Percentiles rank a stretch among this genome's conserved stretches.
Evolutionary conservation across 1,284 basidiomycete species (phyloP).

Genomic region (Fomitopsis pinicola): DNA sequence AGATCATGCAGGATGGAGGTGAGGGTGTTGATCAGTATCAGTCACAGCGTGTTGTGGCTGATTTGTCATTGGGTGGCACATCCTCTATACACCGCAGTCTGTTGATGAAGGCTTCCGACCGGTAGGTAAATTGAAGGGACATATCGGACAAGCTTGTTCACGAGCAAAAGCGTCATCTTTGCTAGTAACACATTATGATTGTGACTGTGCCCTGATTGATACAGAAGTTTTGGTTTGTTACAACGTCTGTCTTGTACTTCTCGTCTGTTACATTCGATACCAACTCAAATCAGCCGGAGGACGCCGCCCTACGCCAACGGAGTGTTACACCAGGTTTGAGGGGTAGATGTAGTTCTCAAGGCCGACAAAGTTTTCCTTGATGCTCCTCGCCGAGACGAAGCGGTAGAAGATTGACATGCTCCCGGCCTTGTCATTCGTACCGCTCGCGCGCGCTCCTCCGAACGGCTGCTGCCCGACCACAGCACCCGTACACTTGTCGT

Average conservation of each 20-base stretch:
- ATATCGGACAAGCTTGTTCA: too few species aligned
- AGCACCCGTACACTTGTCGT: conserved; percentile 95
- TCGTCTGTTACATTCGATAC: neutral
- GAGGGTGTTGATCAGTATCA: neutral
- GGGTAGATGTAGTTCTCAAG: conserved; percentile 80
- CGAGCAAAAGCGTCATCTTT: neutral
- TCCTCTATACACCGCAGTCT: too few species aligned
- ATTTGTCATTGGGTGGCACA: neutral
- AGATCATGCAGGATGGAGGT: conserved; percentile 4
- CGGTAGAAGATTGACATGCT: conserved; percentile 88
- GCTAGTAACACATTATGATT: neutral
- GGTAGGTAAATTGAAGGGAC: too few species aligned
- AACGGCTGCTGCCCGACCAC: conserved; percentile 97
- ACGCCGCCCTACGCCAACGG: too few species aligned
- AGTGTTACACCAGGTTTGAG: conserved; percentile 67
- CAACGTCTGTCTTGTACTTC: neutral
- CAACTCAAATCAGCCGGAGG: neutral
- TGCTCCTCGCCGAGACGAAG: conserved; percentile 86
- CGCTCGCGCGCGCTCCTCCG: conserved; percentile 88
- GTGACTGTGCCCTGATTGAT: neutral
- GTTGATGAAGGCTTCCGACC: too few species aligned
- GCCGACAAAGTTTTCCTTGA: conserved; percentile 93
- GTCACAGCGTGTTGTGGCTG: neutral
- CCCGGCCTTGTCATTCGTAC: conserved; percentile 98
- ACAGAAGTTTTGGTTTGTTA: neutral